Conservation (phyloP, 371 early-diverging fungal species). For the Mortierella sp. region DNA sequence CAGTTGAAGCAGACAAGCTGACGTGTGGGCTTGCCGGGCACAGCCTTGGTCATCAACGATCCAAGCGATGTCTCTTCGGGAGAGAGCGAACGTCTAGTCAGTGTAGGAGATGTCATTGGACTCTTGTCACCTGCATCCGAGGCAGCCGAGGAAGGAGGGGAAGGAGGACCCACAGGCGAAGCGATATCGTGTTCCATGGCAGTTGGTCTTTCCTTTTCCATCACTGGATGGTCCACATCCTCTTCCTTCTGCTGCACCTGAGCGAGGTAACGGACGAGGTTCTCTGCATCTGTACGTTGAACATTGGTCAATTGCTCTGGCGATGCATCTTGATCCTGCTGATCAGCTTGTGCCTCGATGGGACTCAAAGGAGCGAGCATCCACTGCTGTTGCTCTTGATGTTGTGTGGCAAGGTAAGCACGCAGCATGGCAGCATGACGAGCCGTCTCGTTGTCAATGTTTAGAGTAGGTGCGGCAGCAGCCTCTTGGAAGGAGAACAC, state of each 20-base stretch:
- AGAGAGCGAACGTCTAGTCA: constrained; percentile 30
- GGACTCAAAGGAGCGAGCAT: not conserved
- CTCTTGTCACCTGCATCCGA: constrained; percentile 27
- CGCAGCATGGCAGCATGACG: constrained; percentile 47
- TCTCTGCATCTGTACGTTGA: constrained; percentile 36
- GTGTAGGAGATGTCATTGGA: constrained; percentile 28
- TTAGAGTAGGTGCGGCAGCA: constrained; percentile 13
- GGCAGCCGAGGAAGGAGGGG: constrained; percentile 16
- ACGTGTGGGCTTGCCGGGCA: constrained; percentile 51
- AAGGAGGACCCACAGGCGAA: constrained; percentile 18
- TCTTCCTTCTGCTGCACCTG: constrained; percentile 5
- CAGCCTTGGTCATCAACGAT: constrained; percentile 28
- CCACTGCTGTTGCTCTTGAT: constrained; percentile 23
- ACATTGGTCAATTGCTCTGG: constrained; percentile 12
- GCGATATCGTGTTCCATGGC: constrained; percentile 39
- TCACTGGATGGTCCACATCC: too few relatives aligned
- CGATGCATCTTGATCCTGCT: constrained; percentile 3
- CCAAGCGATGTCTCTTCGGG: constrained; percentile 12
- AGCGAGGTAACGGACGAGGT: constrained; percentile 43
- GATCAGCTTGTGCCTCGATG: constrained; percentile 7
- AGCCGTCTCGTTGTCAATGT: constrained; percentile 17
- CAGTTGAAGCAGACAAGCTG: constrained; percentile 85
- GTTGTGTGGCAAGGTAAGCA: constrained; percentile 35
- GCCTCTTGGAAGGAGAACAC: constrained; percentile 29
- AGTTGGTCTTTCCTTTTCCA: too few relatives aligned